Percentiles rank a stretch among this genome's conserved stretches.
Conservation (phyloP, 176 grass and related monocot species). For the Stipa capillata region DNA sequence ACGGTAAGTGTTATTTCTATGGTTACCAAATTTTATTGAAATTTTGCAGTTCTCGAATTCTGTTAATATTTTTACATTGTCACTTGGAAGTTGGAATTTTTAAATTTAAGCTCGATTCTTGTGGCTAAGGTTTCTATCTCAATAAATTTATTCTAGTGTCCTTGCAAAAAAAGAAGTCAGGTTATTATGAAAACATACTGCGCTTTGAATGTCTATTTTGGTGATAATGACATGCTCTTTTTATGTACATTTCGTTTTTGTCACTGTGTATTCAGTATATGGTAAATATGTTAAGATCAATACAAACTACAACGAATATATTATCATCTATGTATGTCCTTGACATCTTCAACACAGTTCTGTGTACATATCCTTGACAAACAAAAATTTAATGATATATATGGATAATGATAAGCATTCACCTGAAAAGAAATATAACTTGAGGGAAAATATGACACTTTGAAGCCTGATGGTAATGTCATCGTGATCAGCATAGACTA, state of each 20-base stretch:
- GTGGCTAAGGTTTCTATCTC: not conserved
- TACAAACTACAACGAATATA: not conserved
- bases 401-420: not conserved
- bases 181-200: not conserved
- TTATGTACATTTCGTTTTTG: not conserved
- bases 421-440: not conserved
- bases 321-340: not conserved
- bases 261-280: not conserved
- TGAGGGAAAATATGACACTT: not conserved
- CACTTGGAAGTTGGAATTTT: not conserved
- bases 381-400: not conserved
- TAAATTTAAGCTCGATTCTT: not conserved
- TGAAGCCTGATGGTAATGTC: not conserved
- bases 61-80: not conserved
- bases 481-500: not conserved
- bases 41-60: not conserved
- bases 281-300: not conserved
- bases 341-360: not conserved
- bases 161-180: not conserved
- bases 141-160: not conserved
- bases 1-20: conserved; percentile 16
- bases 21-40: not conserved
- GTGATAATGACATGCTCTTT: not conserved
- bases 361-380: not conserved
- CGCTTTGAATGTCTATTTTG: not conserved